Percentiles rank a stretch among this genome's conserved stretches.
These are phyloP conservation scores for Viridothelium virens DNA, from an alignment of 495 filamentous ascomycete species.

Conservation along the genomic window DNA sequence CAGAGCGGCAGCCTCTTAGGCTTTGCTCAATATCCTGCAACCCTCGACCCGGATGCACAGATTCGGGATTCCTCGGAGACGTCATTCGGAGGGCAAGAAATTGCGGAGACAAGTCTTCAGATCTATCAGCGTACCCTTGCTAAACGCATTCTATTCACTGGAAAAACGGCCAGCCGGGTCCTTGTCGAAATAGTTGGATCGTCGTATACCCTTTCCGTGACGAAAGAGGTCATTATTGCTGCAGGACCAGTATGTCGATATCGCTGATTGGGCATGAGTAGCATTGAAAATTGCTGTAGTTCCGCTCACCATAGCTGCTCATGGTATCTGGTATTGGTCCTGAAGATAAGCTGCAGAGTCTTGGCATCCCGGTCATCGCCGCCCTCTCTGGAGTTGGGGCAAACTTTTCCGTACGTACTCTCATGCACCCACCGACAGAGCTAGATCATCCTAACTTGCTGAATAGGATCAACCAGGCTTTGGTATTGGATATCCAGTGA, in stretches of 20 bases:
- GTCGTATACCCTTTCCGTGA: constrained; percentile 39
- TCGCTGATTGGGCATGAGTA: too few relatives aligned
- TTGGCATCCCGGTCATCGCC: constrained; percentile 31
- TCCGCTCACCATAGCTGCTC: constrained; percentile 15
- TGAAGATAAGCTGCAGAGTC: constrained; percentile 15
- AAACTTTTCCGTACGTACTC: constrained; percentile 30
- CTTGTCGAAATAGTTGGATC: constrained; percentile 31
- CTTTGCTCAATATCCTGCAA: constrained; percentile 25
- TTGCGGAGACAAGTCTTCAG: constrained; percentile 21
- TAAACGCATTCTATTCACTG: constrained; percentile 41
- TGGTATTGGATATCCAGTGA: neutral
- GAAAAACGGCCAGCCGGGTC: constrained; percentile 44
- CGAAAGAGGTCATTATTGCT: constrained; percentile 50
- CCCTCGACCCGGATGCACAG: constrained; percentile 33
- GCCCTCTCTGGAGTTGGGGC: constrained; percentile 46
- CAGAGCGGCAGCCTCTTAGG: constrained; percentile 32
- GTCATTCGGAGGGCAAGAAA: constrained; percentile 34
- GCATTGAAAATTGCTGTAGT: too few relatives aligned
- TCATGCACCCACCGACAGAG: too few relatives aligned
- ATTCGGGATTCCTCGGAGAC: constrained; percentile 38
- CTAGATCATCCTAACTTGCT: too few relatives aligned
- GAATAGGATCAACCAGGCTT: neutral
- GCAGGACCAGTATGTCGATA: constrained; percentile 35
- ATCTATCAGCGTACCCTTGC: constrained; percentile 39
- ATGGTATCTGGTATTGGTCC: constrained; percentile 25